phyloP scores from a whole-genome alignment of 768 basidiomycete species.

The Boletus rubescentipes region DNA sequence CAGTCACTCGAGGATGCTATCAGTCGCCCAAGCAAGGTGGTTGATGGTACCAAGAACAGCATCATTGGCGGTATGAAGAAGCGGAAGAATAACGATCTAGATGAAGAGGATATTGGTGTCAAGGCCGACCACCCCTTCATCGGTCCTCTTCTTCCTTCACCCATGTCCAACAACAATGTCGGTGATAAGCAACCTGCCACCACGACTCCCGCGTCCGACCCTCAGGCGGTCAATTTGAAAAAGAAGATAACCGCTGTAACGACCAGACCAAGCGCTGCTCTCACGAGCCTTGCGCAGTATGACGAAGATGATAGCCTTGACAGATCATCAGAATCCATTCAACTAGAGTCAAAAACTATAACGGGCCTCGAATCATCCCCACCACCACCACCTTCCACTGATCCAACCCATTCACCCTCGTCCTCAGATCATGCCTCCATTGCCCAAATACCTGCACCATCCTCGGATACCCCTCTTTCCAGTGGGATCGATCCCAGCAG shows the following conservation, averaged over 20 bases:
- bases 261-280: constrained; percentile 32
- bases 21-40: constrained; percentile 20
- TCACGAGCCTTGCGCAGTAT: constrained; percentile 41
- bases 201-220: constrained; percentile 35
- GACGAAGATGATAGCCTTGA: constrained; percentile 41
- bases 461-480: constrained; percentile 22
- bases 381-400: constrained; percentile 33
- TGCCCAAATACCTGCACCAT: constrained; percentile 16
- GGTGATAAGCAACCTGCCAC: constrained; percentile 18
- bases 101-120: constrained; percentile 48
- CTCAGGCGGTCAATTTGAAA: constrained; percentile 52
- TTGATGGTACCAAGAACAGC: constrained; percentile 30
- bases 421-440: constrained; percentile 30
- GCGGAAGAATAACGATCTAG: constrained; percentile 45
- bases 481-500: constrained; percentile 33
- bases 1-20: constrained; percentile 69
- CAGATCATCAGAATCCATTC: constrained; percentile 16
- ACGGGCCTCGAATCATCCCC: constrained; percentile 28
- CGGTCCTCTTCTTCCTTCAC: constrained; percentile 63
- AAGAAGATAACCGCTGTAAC: constrained; percentile 50
- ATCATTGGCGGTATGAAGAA: constrained; percentile 51
- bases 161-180: constrained; percentile 24
- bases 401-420: constrained; percentile 32
- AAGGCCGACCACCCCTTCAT: constrained; percentile 55
- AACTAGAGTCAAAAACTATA: constrained; percentile 16